Percentiles rank a stretch among this genome's conserved stretches.
phyloP scores from a whole-genome alignment of 2,329 filamentous ascomycete species.

The Colletotrichum musicola region DNA sequence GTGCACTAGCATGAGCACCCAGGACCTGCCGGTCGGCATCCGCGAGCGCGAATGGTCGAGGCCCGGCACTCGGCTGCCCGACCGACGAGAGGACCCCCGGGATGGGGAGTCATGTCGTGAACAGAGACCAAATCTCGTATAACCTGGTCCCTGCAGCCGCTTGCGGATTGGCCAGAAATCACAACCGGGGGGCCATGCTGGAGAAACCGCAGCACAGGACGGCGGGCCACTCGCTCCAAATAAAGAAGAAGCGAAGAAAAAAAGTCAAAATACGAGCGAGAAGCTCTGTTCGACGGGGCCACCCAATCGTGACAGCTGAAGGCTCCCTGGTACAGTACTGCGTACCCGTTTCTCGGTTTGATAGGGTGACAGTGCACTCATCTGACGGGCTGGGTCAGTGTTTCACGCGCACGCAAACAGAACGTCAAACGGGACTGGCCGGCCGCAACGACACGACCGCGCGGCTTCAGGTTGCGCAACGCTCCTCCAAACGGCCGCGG shows the following conservation, averaged over 20 bases:
- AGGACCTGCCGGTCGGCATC: constrained; percentile 23
- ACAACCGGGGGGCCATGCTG: constrained; percentile 24
- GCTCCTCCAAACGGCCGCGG: constrained; percentile 24
- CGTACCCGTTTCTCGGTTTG: constrained; percentile 24
- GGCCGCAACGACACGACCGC: not conserved
- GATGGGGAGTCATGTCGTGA: constrained; percentile 7
- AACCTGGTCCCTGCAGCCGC: constrained; percentile 31
- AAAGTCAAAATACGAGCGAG: constrained; percentile 30
- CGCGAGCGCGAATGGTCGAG: constrained; percentile 13
- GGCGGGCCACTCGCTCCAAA: constrained; percentile 9
- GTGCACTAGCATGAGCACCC: not conserved
- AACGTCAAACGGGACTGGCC: constrained; percentile 35
- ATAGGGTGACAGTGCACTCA: constrained; percentile 30
- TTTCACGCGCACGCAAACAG: constrained; percentile 36
- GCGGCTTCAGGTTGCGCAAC: constrained; percentile 32
- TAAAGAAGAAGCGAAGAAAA: constrained; percentile 5
- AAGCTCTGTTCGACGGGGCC: constrained; percentile 17
- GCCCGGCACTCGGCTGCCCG: constrained; percentile 32
- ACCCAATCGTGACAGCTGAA: constrained; percentile 23
- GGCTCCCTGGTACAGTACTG: not conserved
- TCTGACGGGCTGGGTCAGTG: constrained; percentile 20
- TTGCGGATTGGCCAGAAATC: constrained; percentile 27
- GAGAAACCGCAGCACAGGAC: constrained; percentile 28
- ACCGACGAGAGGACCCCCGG: not conserved
- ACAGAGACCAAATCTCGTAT: constrained; percentile 29